Conservation (phyloP, 2,329 filamentous ascomycete species). For the Ophiocordyceps polyrhachis-furcata region DNA sequence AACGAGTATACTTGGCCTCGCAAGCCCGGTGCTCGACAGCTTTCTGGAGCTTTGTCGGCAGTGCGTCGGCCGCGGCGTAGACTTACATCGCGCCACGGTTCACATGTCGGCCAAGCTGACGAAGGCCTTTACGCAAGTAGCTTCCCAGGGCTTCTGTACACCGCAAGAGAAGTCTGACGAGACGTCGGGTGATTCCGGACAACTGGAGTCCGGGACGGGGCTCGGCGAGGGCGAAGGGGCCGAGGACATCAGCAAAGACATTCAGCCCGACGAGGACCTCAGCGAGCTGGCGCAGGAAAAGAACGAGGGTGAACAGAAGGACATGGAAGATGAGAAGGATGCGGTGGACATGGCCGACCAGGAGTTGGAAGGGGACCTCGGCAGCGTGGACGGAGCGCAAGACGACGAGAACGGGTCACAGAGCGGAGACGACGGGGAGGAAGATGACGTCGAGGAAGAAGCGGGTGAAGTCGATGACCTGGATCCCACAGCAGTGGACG, state of each 20-base stretch:
- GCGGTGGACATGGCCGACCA: constrained; percentile 86
- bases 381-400: constrained; percentile 41
- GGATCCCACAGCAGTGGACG: constrained; percentile 77
- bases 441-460: constrained; percentile 74
- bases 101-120: constrained; percentile 60
- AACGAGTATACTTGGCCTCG: constrained; percentile 14
- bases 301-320: constrained; percentile 42
- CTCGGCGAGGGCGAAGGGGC: constrained; percentile 88
- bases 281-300: constrained; percentile 78
- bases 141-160: constrained; percentile 76
- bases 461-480: constrained; percentile 80
- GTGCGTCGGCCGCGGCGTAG: constrained; percentile 36
- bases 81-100: constrained; percentile 50
- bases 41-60: constrained; percentile 46
- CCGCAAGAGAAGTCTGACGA: constrained; percentile 65
- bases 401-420: constrained; percentile 41
- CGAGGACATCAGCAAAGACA: constrained; percentile 95
- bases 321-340: constrained; percentile 65
- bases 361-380: constrained; percentile 74
- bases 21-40: constrained; percentile 52
- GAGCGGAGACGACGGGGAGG: constrained; percentile 44
- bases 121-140: constrained; percentile 60
- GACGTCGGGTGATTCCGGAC: constrained; percentile 50
- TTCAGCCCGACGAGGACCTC: constrained; percentile 82
- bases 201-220: constrained; percentile 80